These are phyloP conservation scores for Pseudogymnoascus sp. DNA, from an alignment of 2,329 filamentous ascomycete species.

Conservation along the genomic window DNA sequence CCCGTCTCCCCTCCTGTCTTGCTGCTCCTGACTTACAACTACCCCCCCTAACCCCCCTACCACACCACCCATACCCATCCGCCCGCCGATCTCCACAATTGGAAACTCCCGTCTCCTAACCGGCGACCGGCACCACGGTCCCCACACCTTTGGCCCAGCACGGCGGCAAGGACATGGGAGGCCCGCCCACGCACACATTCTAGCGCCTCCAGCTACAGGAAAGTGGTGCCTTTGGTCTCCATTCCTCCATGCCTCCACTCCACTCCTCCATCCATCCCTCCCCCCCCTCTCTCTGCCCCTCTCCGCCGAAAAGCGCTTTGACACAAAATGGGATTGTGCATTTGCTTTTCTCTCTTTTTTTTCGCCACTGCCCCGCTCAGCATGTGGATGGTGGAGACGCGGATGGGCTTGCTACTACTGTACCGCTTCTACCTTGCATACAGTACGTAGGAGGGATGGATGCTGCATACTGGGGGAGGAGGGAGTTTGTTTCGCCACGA, in stretches of 20 bases:
- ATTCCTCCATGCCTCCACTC: neutral
- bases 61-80: neutral
- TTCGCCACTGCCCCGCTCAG: neutral
- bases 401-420: neutral
- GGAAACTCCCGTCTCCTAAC: constrained; percentile 7
- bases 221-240: neutral
- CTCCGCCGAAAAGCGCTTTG: neutral
- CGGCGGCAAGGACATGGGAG: neutral
- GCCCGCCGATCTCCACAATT: constrained; percentile 2
- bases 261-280: no score
- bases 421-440: neutral
- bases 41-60: neutral
- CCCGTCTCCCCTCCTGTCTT: neutral
- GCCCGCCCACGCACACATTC: neutral
- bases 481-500: neutral
- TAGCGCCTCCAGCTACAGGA: neutral
- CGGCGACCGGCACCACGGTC: neutral
- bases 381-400: neutral
- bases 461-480: neutral
- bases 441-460: neutral
- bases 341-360: neutral
- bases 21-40: neutral
- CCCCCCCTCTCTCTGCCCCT: neutral
- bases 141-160: neutral
- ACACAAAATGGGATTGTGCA: neutral